Evolutionary conservation across 345 rosid species (phyloP).

Genomic region (Populus alba): DNA sequence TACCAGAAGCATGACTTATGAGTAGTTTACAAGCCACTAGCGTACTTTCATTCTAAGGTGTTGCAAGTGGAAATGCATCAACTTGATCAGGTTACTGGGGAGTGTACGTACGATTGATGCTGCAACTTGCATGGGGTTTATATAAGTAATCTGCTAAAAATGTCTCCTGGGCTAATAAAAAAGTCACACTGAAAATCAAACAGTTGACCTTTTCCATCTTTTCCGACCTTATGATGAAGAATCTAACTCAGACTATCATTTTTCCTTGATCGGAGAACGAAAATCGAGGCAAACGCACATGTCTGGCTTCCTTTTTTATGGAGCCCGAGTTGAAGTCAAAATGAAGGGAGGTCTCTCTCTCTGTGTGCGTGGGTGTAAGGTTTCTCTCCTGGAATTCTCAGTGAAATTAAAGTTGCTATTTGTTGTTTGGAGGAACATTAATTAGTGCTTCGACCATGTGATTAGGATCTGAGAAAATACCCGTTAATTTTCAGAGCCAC

Average conservation of each 20-base stretch:
- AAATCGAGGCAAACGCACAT: constrained; percentile 40
- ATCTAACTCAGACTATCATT: neutral
- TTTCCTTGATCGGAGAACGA: constrained; percentile 20
- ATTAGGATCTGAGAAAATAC: constrained; percentile 13
- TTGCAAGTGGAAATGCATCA: too few relatives aligned
- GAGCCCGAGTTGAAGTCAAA: neutral
- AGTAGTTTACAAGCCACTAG: too few relatives aligned
- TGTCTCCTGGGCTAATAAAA: too few relatives aligned
- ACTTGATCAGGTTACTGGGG: too few relatives aligned
- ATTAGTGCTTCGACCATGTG: constrained; percentile 22
- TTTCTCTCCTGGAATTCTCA: neutral
- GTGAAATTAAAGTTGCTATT: neutral
- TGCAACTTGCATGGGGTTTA: too few relatives aligned
- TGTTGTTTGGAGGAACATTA: neutral
- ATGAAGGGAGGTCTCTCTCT: too few relatives aligned
- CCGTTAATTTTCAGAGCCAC: constrained; percentile 15
- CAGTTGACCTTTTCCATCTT: constrained; percentile 16
- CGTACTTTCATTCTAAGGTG: too few relatives aligned
- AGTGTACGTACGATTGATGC: too few relatives aligned
- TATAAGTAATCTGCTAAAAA: too few relatives aligned
- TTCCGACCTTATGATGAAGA: constrained; percentile 33
- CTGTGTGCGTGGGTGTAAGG: neutral
- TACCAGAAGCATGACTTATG: too few relatives aligned
- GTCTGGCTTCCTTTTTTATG: neutral
- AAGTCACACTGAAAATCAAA: neutral